phyloP scores from a whole-genome alignment of 352 stramenopile genomes.

The Albugo candida region DNA sequence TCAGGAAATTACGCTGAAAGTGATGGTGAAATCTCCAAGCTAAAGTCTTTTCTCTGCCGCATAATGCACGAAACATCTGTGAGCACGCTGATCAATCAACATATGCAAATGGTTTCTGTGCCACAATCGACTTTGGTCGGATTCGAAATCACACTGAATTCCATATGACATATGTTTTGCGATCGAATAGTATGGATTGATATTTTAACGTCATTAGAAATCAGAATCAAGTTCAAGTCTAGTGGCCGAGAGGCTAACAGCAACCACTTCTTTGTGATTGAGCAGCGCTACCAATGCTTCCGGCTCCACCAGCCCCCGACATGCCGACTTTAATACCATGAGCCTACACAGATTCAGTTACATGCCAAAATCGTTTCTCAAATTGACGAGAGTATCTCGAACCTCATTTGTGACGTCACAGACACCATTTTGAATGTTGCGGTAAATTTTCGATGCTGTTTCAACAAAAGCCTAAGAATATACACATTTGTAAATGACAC shows the following conservation, averaged over 20 bases:
- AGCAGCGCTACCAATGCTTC: neutral
- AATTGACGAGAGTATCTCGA: neutral
- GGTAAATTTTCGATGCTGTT: conserved; percentile 91
- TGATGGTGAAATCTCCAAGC: too few relatives aligned
- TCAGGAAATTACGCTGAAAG: too few relatives aligned
- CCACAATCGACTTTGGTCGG: too few relatives aligned
- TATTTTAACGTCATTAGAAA: too few relatives aligned
- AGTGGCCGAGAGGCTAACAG: neutral
- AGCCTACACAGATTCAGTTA: conserved; percentile 16
- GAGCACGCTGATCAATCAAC: too few relatives aligned
- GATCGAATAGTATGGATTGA: too few relatives aligned
- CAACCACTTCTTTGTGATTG: neutral
- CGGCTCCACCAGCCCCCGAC: conserved; percentile 39
- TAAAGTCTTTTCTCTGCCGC: too few relatives aligned
- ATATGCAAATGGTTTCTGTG: too few relatives aligned
- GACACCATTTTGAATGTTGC: conserved; percentile 88
- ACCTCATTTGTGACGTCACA: conserved; percentile 91
- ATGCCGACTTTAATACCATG: conserved; percentile 81
- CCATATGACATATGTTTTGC: too few relatives aligned
- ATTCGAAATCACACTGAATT: too few relatives aligned
- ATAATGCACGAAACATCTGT: too few relatives aligned
- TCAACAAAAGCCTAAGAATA: conserved; percentile 86
- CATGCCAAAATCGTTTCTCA: neutral
- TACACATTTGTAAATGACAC: neutral
- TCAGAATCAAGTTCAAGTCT: neutral